Evolutionary conservation across 2,329 filamentous ascomycete genomes (phyloP), one percentile per base, ranked within the genome.

Genomic region (Diaporthe sp.): DNA sequence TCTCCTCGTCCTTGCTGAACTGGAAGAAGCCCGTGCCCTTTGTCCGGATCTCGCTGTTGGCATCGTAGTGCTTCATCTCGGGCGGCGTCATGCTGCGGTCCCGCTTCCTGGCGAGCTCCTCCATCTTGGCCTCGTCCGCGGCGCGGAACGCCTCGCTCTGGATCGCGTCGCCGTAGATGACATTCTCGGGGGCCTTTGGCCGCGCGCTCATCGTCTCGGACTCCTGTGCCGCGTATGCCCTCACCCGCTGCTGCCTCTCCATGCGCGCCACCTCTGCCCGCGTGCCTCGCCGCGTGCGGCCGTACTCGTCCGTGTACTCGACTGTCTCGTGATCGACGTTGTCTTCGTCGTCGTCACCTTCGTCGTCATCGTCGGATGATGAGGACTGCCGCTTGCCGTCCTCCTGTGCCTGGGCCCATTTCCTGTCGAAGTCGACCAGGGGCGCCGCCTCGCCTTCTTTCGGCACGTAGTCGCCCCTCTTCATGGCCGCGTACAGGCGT

Each of bases 1-100:
- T 86, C 77, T 89, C 91, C 80, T 93, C 92, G 82, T 97, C 93
- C 77, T 89, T 90, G 74, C 93, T 94, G 81, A 99, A 98, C 73
- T 93, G 92, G 85, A 95, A 98, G 84, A 98, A 99, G 0, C 94
- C 97, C 0, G 94, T 94, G 5, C 97, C 97, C 79, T 97, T 96
- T 58, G 91, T 94, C 75, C 97, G 88, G 65, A 98, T 92, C 87
- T 99, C 97, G 75, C 89, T 89, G 75, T 90, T 90, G 1, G 94
- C 94, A 82, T 98, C 94, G 83, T 98, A 99, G 84, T 98, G 96
- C 79, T 88, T 88, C 78, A 93, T 90, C 10, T 92, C 73, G 91
- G 95, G 96, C 70, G 96, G 95, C 65, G 96, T 98, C 69, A 92
- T 87, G 78, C 92, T 93, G 73, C 92, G 89, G 84, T 98, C 95